These are phyloP conservation scores for Fonsecaea multimorphosa DNA, from an alignment of 2,329 filamentous ascomycete species.

Conservation along the genomic window DNA sequence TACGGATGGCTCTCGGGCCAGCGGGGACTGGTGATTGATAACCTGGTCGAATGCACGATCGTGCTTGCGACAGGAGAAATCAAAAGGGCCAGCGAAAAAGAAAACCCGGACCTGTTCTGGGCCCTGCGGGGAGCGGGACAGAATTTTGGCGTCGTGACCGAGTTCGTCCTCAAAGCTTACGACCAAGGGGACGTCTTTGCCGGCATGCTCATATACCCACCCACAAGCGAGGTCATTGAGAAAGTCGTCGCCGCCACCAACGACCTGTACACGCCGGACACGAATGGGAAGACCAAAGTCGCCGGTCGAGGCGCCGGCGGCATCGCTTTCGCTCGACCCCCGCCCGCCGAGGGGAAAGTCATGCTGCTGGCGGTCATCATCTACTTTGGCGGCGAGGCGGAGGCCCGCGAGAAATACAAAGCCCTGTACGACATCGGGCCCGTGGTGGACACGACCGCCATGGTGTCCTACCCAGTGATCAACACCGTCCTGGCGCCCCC, in stretches of 20 bases:
- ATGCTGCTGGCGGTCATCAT: conserved; percentile 44
- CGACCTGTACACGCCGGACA: conserved; percentile 34
- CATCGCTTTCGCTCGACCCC: conserved; percentile 43
- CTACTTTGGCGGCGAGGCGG: conserved; percentile 48
- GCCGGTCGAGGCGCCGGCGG: conserved; percentile 37
- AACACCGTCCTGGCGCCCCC: conserved; percentile 50
- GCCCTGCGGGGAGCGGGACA: conserved; percentile 51
- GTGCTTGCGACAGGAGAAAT: conserved; percentile 50
- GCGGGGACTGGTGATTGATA: conserved; percentile 62
- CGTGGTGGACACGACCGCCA: conserved; percentile 46
- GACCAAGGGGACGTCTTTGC: conserved; percentile 47
- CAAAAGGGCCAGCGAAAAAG: conserved; percentile 43
- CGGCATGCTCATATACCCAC: conserved; percentile 42
- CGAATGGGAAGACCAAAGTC: conserved; percentile 37
- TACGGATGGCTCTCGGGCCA: conserved; percentile 63
- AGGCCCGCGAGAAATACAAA: conserved; percentile 47
- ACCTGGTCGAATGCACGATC: conserved; percentile 48
- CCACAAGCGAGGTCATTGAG: conserved; percentile 39
- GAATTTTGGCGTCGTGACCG: conserved; percentile 51
- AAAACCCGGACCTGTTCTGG: conserved; percentile 51
- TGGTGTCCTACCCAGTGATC: conserved; percentile 51
- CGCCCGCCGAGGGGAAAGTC: conserved; percentile 41
- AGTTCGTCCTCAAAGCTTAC: conserved; percentile 50
- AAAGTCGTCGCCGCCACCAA: conserved; percentile 41
- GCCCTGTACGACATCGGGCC: conserved; percentile 49